Evolutionary conservation across 2,329 filamentous ascomycete species (phyloP).

Genomic region (Aspergillus eucalypticola): DNA sequence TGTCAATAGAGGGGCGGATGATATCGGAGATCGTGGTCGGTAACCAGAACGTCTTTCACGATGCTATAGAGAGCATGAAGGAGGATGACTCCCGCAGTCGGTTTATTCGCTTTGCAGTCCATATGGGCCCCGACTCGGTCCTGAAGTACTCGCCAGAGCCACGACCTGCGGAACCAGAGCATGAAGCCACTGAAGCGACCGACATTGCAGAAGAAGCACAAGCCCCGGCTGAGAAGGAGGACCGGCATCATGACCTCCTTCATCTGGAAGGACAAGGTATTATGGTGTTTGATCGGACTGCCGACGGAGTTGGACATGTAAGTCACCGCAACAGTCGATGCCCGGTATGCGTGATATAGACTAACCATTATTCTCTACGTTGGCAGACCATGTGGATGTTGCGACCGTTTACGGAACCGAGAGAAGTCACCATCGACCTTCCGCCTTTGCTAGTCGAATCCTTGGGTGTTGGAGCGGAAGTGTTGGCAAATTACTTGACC

Average conservation of each 20-base stretch:
- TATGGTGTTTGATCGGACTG: constrained; percentile 90
- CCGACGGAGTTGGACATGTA: constrained; percentile 87
- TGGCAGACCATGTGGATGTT: constrained; percentile 98
- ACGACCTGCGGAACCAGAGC: constrained; percentile 24
- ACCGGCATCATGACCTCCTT: constrained; percentile 58
- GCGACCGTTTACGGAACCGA: constrained; percentile 80
- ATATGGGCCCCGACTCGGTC: constrained; percentile 68
- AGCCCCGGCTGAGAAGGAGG: constrained; percentile 42
- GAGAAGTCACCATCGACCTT: constrained; percentile 94
- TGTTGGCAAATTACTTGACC: constrained; percentile 91
- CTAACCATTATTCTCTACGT: constrained; percentile 25
- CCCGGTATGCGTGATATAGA: constrained; percentile 10
- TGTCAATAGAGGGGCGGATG: constrained; percentile 70
- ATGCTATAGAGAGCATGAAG: constrained; percentile 84
- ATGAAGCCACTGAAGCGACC: constrained; percentile 12
- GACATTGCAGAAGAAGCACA: constrained; percentile 32
- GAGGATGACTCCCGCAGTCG: constrained; percentile 91
- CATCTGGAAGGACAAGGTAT: constrained; percentile 95
- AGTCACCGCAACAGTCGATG: constrained; percentile 40
- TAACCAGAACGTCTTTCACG: constrained; percentile 76
- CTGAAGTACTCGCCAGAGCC: constrained; percentile 51
- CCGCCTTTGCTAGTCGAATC: constrained; percentile 87
- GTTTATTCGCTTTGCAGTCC: constrained; percentile 77
- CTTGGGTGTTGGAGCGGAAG: constrained; percentile 88
- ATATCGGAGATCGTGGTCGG: constrained; percentile 81